Percentiles rank a stretch among this genome's conserved stretches.
Conservation (phyloP, 1,284 basidiomycete genomes). For the Neotropicomus parvogracilis region DNA sequence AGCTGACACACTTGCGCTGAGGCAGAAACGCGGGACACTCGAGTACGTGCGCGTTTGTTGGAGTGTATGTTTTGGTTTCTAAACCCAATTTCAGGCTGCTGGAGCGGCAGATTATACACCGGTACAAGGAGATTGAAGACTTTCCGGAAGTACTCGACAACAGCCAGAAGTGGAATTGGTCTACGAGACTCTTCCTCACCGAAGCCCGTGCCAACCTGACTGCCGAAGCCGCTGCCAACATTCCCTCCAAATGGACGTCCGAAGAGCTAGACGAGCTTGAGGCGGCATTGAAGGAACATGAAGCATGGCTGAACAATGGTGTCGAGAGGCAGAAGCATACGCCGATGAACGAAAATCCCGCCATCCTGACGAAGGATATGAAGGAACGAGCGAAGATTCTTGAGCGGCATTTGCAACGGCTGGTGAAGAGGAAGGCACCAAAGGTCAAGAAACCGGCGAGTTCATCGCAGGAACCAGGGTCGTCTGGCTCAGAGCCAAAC, state of each 20-base stretch:
- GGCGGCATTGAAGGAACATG: constrained; percentile 70
- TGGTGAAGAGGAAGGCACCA: constrained; percentile 65
- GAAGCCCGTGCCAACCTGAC: constrained; percentile 76
- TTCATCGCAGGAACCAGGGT: constrained; percentile 14
- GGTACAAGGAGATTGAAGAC: constrained; percentile 82
- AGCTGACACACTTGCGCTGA: constrained; percentile 72
- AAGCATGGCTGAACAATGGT: constrained; percentile 74
- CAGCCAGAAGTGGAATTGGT: constrained; percentile 80
- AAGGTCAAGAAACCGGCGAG: constrained; percentile 43
- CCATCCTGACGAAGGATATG: constrained; percentile 79
- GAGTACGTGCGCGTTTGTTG: constrained; percentile 56
- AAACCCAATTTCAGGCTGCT: constrained; percentile 49
- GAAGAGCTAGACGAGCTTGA: constrained; percentile 80
- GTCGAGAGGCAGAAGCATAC: constrained; percentile 78
- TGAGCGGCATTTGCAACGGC: constrained; percentile 67
- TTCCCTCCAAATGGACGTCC: constrained; percentile 73
- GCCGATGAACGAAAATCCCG: constrained; percentile 74
- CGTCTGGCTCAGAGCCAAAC: constrained; percentile 22
- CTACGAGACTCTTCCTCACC: constrained; percentile 73
- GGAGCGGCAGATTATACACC: constrained; percentile 79
- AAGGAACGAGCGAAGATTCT: constrained; percentile 75
- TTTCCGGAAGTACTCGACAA: constrained; percentile 72
- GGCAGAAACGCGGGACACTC: constrained; percentile 70
- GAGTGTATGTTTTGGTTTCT: constrained; percentile 1
- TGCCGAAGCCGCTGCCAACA: constrained; percentile 49